Conservation (phyloP, 2,329 filamentous ascomycete genomes). For the Chalaropsis ovoidea region DNA sequence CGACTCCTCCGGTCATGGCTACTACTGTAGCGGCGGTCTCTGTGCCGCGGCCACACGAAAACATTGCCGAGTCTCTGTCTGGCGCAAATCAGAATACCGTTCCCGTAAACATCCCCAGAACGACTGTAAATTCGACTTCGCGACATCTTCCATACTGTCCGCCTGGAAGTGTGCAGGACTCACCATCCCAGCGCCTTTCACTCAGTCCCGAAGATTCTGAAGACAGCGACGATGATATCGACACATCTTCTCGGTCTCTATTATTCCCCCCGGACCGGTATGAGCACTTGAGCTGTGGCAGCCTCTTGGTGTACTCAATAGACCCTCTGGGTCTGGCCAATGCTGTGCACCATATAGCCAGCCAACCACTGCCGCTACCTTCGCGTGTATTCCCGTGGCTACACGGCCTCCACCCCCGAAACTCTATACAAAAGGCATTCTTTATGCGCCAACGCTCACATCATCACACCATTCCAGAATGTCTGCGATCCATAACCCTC, state of each 20-base stretch:
- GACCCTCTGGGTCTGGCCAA: conserved; percentile 56
- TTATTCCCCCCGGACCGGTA: conserved; percentile 64
- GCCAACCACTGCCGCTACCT: conserved; percentile 73
- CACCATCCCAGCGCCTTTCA: conserved; percentile 8
- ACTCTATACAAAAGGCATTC: conserved; percentile 80
- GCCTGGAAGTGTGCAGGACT: conserved; percentile 16
- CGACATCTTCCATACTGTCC: conserved; percentile 24
- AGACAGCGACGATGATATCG: conserved; percentile 32
- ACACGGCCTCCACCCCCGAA: conserved; percentile 81
- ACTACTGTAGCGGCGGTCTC: conserved; percentile 17
- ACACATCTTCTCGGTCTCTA: conserved; percentile 50
- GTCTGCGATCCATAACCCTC: conserved; percentile 69
- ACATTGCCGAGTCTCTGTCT: conserved; percentile 10
- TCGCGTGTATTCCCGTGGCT: conserved; percentile 92
- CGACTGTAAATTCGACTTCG: conserved; percentile 3
- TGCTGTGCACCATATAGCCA: conserved; percentile 64
- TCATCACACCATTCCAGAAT: conserved; percentile 57
- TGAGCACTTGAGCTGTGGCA: conserved; percentile 40
- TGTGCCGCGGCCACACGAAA: background rate
- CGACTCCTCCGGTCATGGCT: conserved; percentile 14
- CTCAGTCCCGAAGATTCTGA: conserved; percentile 43
- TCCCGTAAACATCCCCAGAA: conserved; percentile 20
- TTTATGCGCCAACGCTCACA: conserved; percentile 69
- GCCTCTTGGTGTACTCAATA: conserved; percentile 61
- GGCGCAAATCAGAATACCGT: background rate